Evolutionary conservation across 129 eudicot genomes (phyloP).

Genomic region (sunflower (Helianthus annuus)): HanXRQr2.0-SUNRISE NC_035445.2:121472537-121473036

Average conservation of each 20-base stretch:
- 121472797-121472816: conserved; percentile 21
- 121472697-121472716: conserved; percentile 27
- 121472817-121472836: conserved; percentile 47
- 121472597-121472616: conserved; percentile 65
- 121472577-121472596: conserved; percentile 67
- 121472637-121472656: conserved; percentile 22
- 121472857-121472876: conserved; percentile 42
- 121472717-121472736: conserved; percentile 28
- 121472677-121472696: conserved; percentile 44
- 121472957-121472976: conserved; percentile 5
- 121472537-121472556: conserved; percentile 62
- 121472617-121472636: conserved; percentile 31
- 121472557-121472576: conserved; percentile 70
- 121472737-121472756: not conserved
- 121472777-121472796: conserved; percentile 26
- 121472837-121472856: conserved; percentile 33
- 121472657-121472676: conserved; percentile 21
- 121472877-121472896: not conserved
- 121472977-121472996: not conserved
- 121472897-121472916: conserved; percentile 8
- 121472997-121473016: not conserved
- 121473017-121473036: not conserved
- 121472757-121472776: conserved; percentile 1
- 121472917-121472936: conserved; percentile 20
- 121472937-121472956: conserved; percentile 28